Percentiles rank a stretch among this genome's conserved stretches.
Conservation (phyloP, 352 stramenopile genomes). For the Pythium pectinolyticum region DNA sequence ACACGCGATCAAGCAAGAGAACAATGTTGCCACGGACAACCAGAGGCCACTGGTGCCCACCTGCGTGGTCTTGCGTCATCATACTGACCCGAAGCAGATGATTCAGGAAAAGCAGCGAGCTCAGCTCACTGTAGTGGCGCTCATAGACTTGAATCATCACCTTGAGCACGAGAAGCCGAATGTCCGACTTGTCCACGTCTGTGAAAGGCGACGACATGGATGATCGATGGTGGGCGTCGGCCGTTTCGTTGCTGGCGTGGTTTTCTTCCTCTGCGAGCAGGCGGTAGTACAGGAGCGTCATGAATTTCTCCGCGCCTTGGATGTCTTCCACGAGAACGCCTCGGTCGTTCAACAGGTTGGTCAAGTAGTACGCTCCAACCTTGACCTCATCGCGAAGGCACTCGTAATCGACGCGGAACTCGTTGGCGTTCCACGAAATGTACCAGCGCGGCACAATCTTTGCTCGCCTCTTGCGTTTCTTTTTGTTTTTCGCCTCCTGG, state of each 20-base stretch:
- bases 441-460: conserved; percentile 81
- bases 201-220: conserved; percentile 33
- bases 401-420: conserved; percentile 79
- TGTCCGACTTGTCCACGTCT: conserved; percentile 62
- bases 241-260: conserved; percentile 3
- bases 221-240: conserved; percentile 13
- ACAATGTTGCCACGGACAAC: conserved; percentile 83
- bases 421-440: conserved; percentile 85
- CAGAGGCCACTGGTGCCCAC: conserved; percentile 61
- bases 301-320: conserved; percentile 73
- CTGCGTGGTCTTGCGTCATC: conserved; percentile 50
- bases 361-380: conserved; percentile 83
- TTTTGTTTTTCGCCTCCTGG: conserved; percentile 40
- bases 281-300: conserved; percentile 87
- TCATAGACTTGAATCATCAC: conserved; percentile 89
- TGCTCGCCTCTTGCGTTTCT: conserved; percentile 70
- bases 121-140: conserved; percentile 71
- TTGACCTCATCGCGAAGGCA: conserved; percentile 75
- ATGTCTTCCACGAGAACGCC: conserved; percentile 81
- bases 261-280: conserved; percentile 66
- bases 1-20: conserved; percentile 76
- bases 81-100: conserved; percentile 81
- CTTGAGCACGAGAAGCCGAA: conserved; percentile 80
- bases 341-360: conserved; percentile 78
- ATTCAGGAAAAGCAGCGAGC: conserved; percentile 81